A percentile compares a stretch with the other conserved stretches of the same genome.
Evolutionary conservation across 2,329 filamentous ascomycete genomes (phyloP).

Genomic region (Onygena corvina): DNA sequence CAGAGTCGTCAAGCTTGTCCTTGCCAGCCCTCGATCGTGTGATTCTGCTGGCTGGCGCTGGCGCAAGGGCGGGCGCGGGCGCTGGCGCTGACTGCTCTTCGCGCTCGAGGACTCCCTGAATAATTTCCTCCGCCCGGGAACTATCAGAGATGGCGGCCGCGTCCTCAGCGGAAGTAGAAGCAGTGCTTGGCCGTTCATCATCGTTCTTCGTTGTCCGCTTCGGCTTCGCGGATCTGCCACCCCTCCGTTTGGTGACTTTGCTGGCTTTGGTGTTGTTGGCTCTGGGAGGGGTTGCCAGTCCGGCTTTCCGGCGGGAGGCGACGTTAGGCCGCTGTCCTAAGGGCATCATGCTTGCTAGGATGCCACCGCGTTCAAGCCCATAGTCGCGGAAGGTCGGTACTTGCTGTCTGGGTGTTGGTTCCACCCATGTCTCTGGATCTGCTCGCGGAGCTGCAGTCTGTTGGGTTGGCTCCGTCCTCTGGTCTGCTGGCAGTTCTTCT

Average conservation of each 20-base stretch:
- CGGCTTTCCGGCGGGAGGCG: conserved; percentile 43
- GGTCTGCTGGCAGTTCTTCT: neutral
- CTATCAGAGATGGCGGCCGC: conserved; percentile 8
- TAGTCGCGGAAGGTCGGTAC: conserved; percentile 57
- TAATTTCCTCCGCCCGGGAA: conserved; percentile 6
- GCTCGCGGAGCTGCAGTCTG: conserved; percentile 7
- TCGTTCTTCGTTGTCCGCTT: conserved; percentile 11
- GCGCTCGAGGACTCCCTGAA: conserved; percentile 7
- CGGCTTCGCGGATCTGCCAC: conserved; percentile 10
- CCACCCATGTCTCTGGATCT: conserved; percentile 39
- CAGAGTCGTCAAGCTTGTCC: conserved; percentile 13
- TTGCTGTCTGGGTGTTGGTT: conserved; percentile 44
- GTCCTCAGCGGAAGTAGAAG: conserved; percentile 15
- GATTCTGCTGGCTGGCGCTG: neutral
- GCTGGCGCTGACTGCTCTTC: conserved; percentile 7
- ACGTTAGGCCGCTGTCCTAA: conserved; percentile 59
- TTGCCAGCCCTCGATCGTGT: conserved; percentile 12
- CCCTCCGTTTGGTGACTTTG: conserved; percentile 12
- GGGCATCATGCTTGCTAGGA: conserved; percentile 73
- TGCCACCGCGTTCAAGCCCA: conserved; percentile 60
- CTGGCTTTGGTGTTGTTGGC: conserved; percentile 25
- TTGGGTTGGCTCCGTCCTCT: neutral
- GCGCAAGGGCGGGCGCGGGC: neutral
- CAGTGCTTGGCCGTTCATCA: conserved; percentile 16
- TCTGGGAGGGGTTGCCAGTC: conserved; percentile 34